Evolutionary conservation across 805 yeast genomes (phyloP).

Genomic region (Ogataea naganishii): DNA sequence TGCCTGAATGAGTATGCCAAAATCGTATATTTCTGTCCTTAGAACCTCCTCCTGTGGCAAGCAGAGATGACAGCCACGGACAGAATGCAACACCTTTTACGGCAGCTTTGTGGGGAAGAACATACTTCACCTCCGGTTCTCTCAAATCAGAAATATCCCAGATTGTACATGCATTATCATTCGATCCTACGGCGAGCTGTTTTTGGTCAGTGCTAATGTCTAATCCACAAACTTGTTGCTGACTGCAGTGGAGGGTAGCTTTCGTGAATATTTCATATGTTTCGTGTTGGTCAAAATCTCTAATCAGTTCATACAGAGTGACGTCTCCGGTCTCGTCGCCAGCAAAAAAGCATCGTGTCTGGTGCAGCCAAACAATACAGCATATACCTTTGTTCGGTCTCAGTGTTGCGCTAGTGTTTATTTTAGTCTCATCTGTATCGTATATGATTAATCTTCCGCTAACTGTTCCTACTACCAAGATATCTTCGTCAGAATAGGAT

Average conservation of each 20-base stretch:
- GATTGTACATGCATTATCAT: slow-evolving; percentile 70
- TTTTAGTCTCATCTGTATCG: slow-evolving; percentile 23
- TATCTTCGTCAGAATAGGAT: slow-evolving; percentile 40
- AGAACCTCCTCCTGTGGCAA: slow-evolving; percentile 90
- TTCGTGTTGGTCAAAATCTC: slow-evolving; percentile 3
- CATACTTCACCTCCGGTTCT: slow-evolving; percentile 35
- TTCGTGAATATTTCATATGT: slow-evolving; percentile 9
- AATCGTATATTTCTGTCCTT: slow-evolving; percentile 72
- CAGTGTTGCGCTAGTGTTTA: slow-evolving; percentile 13
- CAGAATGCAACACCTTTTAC: slow-evolving; percentile 86
- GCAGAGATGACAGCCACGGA: slow-evolving; percentile 75
- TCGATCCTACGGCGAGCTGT: slow-evolving; percentile 74
- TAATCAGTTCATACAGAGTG: slow-evolving; percentile 26
- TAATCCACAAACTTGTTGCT: slow-evolving; percentile 60
- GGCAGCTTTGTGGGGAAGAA: slow-evolving; percentile 70
- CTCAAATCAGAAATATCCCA: slow-evolving; percentile 51
- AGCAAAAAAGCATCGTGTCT: slow-evolving; percentile 34
- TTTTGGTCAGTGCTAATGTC: slow-evolving; percentile 44
- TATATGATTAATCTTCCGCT: slow-evolving; percentile 44
- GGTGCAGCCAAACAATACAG: slow-evolving; percentile 53
- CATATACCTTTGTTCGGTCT: slow-evolving; percentile 36
- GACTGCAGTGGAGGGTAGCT: slow-evolving; percentile 33
- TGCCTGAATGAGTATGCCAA: slow-evolving; percentile 82
- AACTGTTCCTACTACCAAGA: slow-evolving; percentile 48
- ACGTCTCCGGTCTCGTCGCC: slow-evolving; percentile 67